Percentiles rank a stretch among this genome's conserved stretches.
Evolutionary conservation across 208 protist species (phyloP).

Genomic region (Herpetomonas tarakana): DNA sequence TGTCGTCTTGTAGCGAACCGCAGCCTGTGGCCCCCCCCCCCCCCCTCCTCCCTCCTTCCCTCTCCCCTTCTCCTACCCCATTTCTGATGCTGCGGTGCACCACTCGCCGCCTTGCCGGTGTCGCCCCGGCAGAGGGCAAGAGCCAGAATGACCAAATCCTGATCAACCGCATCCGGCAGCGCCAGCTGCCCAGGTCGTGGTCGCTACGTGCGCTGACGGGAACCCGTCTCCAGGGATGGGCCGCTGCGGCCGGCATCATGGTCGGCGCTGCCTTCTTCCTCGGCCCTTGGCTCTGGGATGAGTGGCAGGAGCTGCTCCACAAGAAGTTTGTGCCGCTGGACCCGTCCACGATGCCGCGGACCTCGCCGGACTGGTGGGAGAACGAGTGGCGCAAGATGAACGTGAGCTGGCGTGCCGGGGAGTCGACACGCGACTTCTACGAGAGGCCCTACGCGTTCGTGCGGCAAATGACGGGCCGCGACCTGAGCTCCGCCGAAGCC

Average conservation of each 20-base stretch:
- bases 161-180: conserved; percentile 40
- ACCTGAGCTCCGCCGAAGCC: conserved; percentile 53
- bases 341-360: conserved; percentile 58
- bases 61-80: too few relatives aligned
- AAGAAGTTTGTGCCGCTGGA: conserved; percentile 63
- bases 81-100: not conserved
- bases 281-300: conserved; percentile 72
- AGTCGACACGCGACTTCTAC: conserved; percentile 61
- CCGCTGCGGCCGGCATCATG: conserved; percentile 63
- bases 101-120: not conserved
- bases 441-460: conserved; percentile 64
- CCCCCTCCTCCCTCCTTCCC: too few relatives aligned
- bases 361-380: conserved; percentile 85
- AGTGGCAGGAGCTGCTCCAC: conserved; percentile 65
- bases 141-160: conserved; percentile 49
- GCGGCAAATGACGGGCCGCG: conserved; percentile 58
- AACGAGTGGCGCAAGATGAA: conserved; percentile 89
- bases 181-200: conserved; percentile 19
- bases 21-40: too few relatives aligned
- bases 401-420: conserved; percentile 68
- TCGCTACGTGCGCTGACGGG: conserved; percentile 50
- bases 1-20: too few relatives aligned
- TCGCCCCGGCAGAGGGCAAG: conserved; percentile 10
- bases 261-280: conserved; percentile 62
- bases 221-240: conserved; percentile 60